Evolutionary conservation across 176 grass and related monocot species (phyloP).

Genomic region (Oryza glumipatula): DNA sequence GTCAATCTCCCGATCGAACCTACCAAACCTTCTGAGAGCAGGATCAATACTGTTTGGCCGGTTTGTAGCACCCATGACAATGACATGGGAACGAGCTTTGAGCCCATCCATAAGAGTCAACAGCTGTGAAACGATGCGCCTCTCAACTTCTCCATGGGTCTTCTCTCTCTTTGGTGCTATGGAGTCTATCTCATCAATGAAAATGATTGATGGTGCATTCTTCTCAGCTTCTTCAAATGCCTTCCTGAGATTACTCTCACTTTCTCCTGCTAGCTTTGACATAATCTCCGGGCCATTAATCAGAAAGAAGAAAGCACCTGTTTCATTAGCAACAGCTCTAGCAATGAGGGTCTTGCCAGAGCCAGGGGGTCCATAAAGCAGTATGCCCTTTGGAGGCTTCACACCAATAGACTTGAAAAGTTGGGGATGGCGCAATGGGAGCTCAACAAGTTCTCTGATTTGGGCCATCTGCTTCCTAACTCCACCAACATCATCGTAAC

Average conservation of each 20-base stretch:
- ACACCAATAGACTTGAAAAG: slow-evolving; percentile 77
- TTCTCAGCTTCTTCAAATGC: slow-evolving; percentile 95
- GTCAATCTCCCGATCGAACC: slow-evolving; percentile 89
- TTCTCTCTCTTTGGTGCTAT: slow-evolving; percentile 90
- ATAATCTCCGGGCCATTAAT: slow-evolving; percentile 95
- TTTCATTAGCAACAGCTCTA: slow-evolving; percentile 82
- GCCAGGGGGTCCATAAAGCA: slow-evolving; percentile 77
- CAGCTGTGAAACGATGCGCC: slow-evolving; percentile 84
- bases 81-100: slow-evolving; percentile 77
- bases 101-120: slow-evolving; percentile 91
- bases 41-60: slow-evolving; percentile 85
- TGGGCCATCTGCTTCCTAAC: slow-evolving; percentile 93
- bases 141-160: slow-evolving; percentile 84
- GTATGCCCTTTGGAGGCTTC: slow-evolving; percentile 86
- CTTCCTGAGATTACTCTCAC: slow-evolving; percentile 85
- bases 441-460: slow-evolving; percentile 71
- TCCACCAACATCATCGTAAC: slow-evolving; percentile 90
- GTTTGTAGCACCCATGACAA: slow-evolving; percentile 90
- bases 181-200: slow-evolving; percentile 83
- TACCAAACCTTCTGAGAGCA: slow-evolving; percentile 80
- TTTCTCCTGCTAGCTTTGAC: slow-evolving; percentile 89
- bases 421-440: slow-evolving; percentile 60
- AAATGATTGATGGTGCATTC: slow-evolving; percentile 87
- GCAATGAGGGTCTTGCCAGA: slow-evolving; percentile 87
- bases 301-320: slow-evolving; percentile 86